A percentile compares a stretch with the other conserved stretches of the same genome.
Conservation (phyloP, 164 flowering plant genomes). For the Vitis vinifera region DNA sequence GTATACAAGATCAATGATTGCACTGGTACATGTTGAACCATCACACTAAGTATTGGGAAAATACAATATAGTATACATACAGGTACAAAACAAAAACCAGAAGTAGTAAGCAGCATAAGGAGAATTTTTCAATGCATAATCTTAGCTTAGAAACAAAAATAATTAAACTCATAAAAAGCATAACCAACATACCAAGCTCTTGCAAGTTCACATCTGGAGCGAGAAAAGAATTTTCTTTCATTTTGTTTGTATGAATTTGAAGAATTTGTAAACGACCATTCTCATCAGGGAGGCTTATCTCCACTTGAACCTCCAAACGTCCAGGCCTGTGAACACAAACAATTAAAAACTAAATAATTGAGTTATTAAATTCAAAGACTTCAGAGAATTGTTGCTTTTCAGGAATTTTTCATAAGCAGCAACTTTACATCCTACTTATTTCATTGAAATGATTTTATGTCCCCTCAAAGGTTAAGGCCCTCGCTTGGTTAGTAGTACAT, state of each 20-base stretch:
- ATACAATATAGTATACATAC: no score
- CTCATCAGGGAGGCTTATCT: conserved; percentile 98
- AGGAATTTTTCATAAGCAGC: neutral
- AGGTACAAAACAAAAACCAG: no score
- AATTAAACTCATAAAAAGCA: no score
- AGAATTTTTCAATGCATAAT: no score
- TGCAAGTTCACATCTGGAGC: conserved; percentile 81
- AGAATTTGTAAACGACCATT: conserved; percentile 92
- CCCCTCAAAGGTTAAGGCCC: no score
- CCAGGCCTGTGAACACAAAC: conserved; percentile 29
- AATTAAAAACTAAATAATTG: neutral
- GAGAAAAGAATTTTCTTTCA: conserved; percentile 54
- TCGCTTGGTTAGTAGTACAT: no score
- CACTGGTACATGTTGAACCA: no score
- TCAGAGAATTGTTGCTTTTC: neutral
- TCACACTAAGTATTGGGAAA: no score
- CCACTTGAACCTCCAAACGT: conserved; percentile 79
- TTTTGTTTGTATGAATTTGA: conserved; percentile 86
- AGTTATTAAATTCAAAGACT: neutral
- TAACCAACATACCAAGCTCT: conserved; percentile 65
- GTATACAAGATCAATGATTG: no score
- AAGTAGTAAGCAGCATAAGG: no score
- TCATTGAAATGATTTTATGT: neutral
- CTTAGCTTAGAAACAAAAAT: no score
- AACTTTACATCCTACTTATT: neutral